Percentiles rank a stretch among this genome's conserved stretches.
These are phyloP conservation scores for Coniochaeta sp. DNA, from an alignment of 2,329 filamentous ascomycete genomes.

Conservation along the genomic window DNA sequence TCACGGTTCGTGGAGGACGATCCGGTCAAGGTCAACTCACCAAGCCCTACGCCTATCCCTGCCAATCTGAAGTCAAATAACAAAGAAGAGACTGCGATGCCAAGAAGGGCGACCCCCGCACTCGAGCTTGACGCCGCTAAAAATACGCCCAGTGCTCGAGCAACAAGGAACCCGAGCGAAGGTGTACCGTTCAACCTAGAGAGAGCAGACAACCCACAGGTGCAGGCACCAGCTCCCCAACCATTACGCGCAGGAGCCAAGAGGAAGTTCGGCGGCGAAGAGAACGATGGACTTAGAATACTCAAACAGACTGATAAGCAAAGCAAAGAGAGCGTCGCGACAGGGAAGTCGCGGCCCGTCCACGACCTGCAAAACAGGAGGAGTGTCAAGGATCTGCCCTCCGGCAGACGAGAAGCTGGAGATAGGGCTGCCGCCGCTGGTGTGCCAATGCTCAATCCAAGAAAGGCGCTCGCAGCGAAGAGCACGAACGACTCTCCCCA, in stretches of 20 bases:
- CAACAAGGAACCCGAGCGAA: neutral
- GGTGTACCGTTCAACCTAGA: neutral
- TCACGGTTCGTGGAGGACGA: conserved; percentile 53
- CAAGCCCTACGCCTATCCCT: conserved; percentile 18
- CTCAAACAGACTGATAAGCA: conserved; percentile 16
- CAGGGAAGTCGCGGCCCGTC: conserved; percentile 10
- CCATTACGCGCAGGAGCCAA: conserved; percentile 44
- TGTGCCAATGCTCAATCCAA: conserved; percentile 15
- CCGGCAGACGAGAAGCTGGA: conserved; percentile 29
- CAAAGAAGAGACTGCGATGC: neutral
- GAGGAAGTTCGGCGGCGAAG: conserved; percentile 52
- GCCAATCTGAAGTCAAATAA: conserved; percentile 3
- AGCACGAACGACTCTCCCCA: conserved; percentile 56
- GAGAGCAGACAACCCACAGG: neutral
- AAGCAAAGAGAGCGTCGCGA: neutral
- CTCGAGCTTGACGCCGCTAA: conserved; percentile 15
- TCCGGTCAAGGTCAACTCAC: conserved; percentile 44
- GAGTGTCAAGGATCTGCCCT: conserved; percentile 38
- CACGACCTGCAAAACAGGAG: conserved; percentile 27
- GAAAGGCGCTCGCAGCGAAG: conserved; percentile 48
- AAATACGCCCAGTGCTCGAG: neutral
- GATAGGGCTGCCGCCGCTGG: conserved; percentile 18
- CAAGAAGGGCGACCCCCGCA: conserved; percentile 4
- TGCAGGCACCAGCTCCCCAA: neutral
- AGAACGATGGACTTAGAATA: conserved; percentile 31